Percentiles rank a stretch among this genome's conserved stretches.
Conservation (phyloP, 129 eudicot species). For the Chrysanthemum lavandulifolium region DNA sequence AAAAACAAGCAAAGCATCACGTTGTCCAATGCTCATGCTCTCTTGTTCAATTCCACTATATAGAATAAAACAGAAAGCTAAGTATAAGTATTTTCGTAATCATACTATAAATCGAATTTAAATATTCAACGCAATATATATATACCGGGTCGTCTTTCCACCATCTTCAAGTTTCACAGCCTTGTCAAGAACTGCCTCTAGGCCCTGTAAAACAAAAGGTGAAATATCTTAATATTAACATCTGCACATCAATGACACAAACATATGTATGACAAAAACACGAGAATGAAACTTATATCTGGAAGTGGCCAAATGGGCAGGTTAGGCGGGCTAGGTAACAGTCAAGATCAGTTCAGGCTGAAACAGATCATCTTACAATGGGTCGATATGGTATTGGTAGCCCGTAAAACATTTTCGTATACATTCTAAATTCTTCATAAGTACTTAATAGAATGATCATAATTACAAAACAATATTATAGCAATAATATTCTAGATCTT, state of each 20-base stretch:
- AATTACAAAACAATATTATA: background rate
- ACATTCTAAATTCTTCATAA: background rate
- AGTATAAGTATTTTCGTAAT: slow-evolving; percentile 16
- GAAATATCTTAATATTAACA: slow-evolving; percentile 16
- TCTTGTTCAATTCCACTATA: slow-evolving; percentile 82
- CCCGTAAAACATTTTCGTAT: background rate
- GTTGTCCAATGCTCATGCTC: slow-evolving; percentile 85
- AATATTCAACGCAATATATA: background rate
- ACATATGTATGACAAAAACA: background rate
- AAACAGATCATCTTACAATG: background rate
- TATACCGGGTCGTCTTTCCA: slow-evolving; percentile 64
- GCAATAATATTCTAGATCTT: background rate
- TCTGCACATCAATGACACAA: slow-evolving; percentile 12
- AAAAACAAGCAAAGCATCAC: slow-evolving; percentile 87
- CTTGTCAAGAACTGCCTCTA: slow-evolving; percentile 99
- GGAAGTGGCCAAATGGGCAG: background rate
- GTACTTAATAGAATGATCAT: background rate
- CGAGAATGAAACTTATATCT: background rate
- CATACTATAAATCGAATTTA: background rate
- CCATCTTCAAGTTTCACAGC: slow-evolving; percentile 98
- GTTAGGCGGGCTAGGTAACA: background rate
- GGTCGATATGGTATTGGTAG: background rate
- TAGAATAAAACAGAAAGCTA: slow-evolving; percentile 11
- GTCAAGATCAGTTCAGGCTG: too few species aligned
- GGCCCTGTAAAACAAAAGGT: slow-evolving; percentile 55